Base-by-base conservation (phyloP, 306 rosid species). In the Arachis stenosperma region DNA sequence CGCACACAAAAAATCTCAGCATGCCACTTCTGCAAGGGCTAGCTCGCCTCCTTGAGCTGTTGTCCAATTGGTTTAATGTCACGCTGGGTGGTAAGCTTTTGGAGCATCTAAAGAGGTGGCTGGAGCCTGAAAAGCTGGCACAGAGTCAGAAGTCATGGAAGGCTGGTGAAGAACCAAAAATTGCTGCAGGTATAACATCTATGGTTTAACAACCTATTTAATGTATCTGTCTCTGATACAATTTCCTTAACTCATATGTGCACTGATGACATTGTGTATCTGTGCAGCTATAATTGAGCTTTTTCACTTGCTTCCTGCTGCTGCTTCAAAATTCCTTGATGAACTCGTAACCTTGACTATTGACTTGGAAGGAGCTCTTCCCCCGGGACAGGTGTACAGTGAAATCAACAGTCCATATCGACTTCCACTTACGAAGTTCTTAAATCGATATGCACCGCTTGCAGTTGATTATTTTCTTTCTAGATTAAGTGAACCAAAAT, bases 101-200 rank as follows among this genome's bases (percentile, higher is more conserved):
- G 78, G 98, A 95, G 75, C 99, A 95, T 85, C 89, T 95, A 36
- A 95, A 86, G 86, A 95, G 92, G 91, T 95, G 99, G 99, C 81
- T 91, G 79, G 99, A 95, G 82, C 99, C 99, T 61, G 99, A 95
- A 83, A 95, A 95, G 75, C 96, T 95, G 78, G 98, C 98, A 47
- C 96, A 91, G 57, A 84, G 93, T 83, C 99, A 95, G 82, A 91
- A 91, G 77, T 64, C 89, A 81, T 95, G 99, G 99, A 95, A 95
- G 87, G 92, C 99, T 69, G 99, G 99, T 63, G 99, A 95, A 86
- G 99, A 95, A 81, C 99, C 99, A 48, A 95, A 91, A 86, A 91
- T 95, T 81, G 99, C 99, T 7, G 99, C 99, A 61, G 99, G 99
- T 95, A 80, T 75, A 58, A 67, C 61, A 63, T 68, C 71, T 63